phyloP scores from a whole-genome alignment of 2,329 filamentous ascomycete species.

The Daldinia sp. region DNA sequence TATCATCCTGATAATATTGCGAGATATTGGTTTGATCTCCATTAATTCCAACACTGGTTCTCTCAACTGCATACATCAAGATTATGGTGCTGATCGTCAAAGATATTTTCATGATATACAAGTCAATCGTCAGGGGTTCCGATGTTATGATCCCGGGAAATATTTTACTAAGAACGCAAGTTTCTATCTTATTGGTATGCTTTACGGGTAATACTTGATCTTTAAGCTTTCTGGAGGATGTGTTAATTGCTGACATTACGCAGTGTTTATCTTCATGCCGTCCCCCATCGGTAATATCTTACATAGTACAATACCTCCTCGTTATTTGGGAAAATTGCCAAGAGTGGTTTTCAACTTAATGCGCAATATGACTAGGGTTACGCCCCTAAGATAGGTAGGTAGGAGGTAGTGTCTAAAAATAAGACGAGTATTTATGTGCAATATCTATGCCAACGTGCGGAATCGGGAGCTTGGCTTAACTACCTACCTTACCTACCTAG shows the following conservation, averaged over 20 bases:
- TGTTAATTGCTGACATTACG: not conserved
- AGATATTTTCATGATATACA: too few relatives aligned
- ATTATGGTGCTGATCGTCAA: too few relatives aligned
- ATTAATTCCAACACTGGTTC: too few relatives aligned
- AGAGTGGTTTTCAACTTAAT: not conserved
- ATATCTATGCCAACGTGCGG: slow-evolving; percentile 1
- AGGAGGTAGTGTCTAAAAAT: not conserved
- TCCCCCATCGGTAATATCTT: not conserved
- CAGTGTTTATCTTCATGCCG: not conserved
- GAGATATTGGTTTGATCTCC: too few relatives aligned
- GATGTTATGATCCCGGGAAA: too few relatives aligned
- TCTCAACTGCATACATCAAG: too few relatives aligned
- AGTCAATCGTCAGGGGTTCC: not conserved
- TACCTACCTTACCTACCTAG: too few relatives aligned
- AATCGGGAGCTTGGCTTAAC: slow-evolving; percentile 3
- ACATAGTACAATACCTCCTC: not conserved
- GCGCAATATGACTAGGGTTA: not conserved
- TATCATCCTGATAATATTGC: too few relatives aligned
- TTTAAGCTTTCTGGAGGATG: not conserved
- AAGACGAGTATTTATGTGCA: not conserved
- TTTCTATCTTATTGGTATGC: not conserved
- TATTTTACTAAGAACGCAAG: too few relatives aligned
- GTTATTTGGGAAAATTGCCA: not conserved
- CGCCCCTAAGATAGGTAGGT: too few relatives aligned
- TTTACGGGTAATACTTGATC: not conserved